Base-by-base conservation (phyloP, 768 basidiomycete species). In the Kwoniella pini region DNA sequence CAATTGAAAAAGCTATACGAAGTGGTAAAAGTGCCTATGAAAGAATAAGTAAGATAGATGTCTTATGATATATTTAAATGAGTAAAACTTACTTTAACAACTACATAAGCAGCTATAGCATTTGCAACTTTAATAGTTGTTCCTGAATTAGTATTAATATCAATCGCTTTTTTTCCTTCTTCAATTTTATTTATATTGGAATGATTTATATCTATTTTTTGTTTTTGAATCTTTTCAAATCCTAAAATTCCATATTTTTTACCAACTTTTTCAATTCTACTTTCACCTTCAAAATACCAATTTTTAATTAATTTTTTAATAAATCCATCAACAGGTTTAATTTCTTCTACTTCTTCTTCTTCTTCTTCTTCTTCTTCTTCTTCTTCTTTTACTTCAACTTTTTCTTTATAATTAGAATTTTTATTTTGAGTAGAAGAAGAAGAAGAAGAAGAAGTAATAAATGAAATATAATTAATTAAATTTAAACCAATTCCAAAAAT, bases 221-320 rank as follows among this genome's bases (percentile, higher is more conserved):
- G n/a, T 36, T 36, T 36, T 36, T 9, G 11, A 19, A 42, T 52
- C 69, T 75, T 76, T 6, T 69, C 83, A 67, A 85, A 87, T 10
- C 91, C 91, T 76, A 92, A 88, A 11, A 89, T 59, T 0, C 91
- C 91, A 77, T 95, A 93, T 38, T 87, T 82, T 57, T 81, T 81
- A 11, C 90, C 91, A 10, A 93, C 83, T 28, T 85, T 82, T 39
- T 82, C 83, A 1, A 88, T 87, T 84, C 87, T 86, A 19, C 77
- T 76, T 77, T 88, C 85, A 10, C 90, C 91, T 53, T 93, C 90
- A 11, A 85, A 82, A n/a, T 88, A 80, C 90, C 89, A 91, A 5
- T 71, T 78, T 48, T 79, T 79, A 38, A 85, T 70, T 57, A 80
- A 83, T 26, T 71, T 70, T 28, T 46, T 67, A n/a, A 78, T 81